Evolutionary conservation across 192 early-diverging fungal species (phyloP), one percentile per base, ranked within the genome.

Genomic region (Umbelopsis ramanniana): DNA sequence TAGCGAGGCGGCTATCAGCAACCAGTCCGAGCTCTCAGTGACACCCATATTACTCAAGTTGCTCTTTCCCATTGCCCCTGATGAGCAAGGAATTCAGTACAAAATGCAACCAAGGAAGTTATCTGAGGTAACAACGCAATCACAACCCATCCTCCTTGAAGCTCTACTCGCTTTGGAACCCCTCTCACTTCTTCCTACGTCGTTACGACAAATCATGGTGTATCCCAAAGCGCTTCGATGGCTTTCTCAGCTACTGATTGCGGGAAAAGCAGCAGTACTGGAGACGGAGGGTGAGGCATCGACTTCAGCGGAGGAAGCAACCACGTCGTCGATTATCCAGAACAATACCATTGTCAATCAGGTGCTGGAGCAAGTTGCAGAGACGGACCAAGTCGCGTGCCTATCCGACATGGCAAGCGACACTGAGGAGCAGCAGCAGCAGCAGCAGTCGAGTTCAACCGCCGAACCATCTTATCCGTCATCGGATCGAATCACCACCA

Each of bases 131-230:
- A 63, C 29, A 12, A 19, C 57, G 15, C 57, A 63, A 37, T 38
- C 57, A 3, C 57, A 63, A 17, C 23, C 29, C 10, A 63, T 26
- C 19, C 33, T 63, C 4, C 14, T 63, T 7, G 26, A 17, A n/a
- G 57, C 57, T 1, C 10, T 63, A 14, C 26, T 26, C 4, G 57
- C 57, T 7, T n/a, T 63, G 19, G 57, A 63, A 17, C 57, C 57
- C 3, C 57, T 63, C 12, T 63, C 33, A 4, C 57, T 63, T 29
- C 2, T 63, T 12, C 57, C 57, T 12, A 63, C 57, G 9, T 22
- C 57, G 15, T 26, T 63, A 8, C 57, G 57, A n/a, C 57, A 63
- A 37, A n/a, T 63, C 29, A 63, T 63, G 57, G 57, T 63, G 8
- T 63, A 63, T 63, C 57, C 57, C 1, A 63, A 63, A 29, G 26